phyloP scores from a whole-genome alignment of 1,139 yeast genomes.

The Protomyces lactucae-debilis region DNA sequence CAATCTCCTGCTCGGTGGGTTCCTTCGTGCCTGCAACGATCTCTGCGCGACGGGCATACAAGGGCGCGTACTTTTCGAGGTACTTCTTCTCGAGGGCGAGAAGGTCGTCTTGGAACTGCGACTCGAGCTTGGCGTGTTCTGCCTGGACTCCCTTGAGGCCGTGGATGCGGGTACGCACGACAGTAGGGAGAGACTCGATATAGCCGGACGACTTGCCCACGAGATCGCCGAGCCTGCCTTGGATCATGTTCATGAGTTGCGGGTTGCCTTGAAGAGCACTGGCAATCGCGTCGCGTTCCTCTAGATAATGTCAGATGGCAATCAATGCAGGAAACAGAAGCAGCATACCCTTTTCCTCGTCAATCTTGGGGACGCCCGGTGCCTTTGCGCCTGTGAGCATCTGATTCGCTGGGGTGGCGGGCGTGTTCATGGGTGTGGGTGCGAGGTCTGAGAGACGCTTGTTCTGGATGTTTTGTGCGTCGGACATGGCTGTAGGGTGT shows the following conservation, averaged over 20 bases:
- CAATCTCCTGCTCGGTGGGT: conserved; percentile 74
- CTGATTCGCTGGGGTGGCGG: conserved; percentile 78
- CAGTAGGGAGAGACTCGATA: conserved; percentile 66
- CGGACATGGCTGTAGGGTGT: not conserved
- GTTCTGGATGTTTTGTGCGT: conserved; percentile 44
- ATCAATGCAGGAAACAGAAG: not conserved
- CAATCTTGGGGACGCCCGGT: conserved; percentile 73
- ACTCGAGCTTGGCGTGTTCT: conserved; percentile 76
- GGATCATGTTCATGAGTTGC: conserved; percentile 74
- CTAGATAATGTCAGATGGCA: not conserved
- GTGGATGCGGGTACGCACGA: conserved; percentile 68
- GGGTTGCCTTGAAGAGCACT: conserved; percentile 67
- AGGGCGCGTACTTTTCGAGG: conserved; percentile 67
- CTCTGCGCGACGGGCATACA: conserved; percentile 67
- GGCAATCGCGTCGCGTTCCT: conserved; percentile 32
- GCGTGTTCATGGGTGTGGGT: conserved; percentile 98
- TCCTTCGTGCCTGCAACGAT: conserved; percentile 68
- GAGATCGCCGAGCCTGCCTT: conserved; percentile 78
- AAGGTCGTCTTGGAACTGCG: conserved; percentile 85
- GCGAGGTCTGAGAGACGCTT: conserved; percentile 72
- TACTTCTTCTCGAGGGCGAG: conserved; percentile 80
- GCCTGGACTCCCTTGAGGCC: conserved; percentile 84
- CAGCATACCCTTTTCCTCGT: conserved; percentile 51
- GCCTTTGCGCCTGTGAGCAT: conserved; percentile 58
- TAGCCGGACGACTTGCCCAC: conserved; percentile 88